Evolutionary conservation across 495 filamentous ascomycete species (phyloP), one percentile per base, ranked within the genome.

Genomic region (Chaetomium tenue): DNA sequence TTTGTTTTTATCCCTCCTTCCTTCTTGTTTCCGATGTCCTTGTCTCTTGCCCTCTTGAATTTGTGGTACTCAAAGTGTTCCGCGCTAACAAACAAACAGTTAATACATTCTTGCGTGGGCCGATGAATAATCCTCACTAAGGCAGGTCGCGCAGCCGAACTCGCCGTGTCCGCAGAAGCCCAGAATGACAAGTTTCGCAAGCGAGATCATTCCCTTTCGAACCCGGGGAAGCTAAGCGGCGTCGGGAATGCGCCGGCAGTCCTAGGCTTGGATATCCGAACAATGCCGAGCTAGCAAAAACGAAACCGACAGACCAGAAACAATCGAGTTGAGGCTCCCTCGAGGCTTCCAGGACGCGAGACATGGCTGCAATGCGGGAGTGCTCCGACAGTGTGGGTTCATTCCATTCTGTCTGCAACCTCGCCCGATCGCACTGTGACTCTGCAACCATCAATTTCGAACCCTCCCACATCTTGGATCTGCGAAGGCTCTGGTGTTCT

Each of bases 221-320:
- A 60, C 26, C 57, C 3, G 42, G 26, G n/a, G 48, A 33, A 11
- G 40, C 30, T 39, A 40, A 26, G 60, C 60, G 50, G 39, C 48
- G 33, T 44, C 48, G 60, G 60, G 39, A 53, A 53, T 30, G 48
- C 22, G 13, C 33, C 37, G 60, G 60, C 60, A 61, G 25, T 61
- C 28, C 33, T 52, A 22, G 30, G 40, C 40, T 44, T 44, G 50
- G 22, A 20, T 28, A 25, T 22, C 48, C 12, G 37, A 54, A 37
- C 5, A 16, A 30, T 46, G 15, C 60, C 33, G 60, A 46, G 15
- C 11, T 18, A 47, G 44, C 4, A 16, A 30, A 30, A 2, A 30
- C n/a, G 28, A 30, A 30, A 4, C 12, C n/a, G 26, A 40, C 5
- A n/a, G 18, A 11, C 51, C 28, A 22, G 20, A 50, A 5, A 16